Base-by-base conservation (phyloP, 345 rosid species). In the Hibiscus trionum region DNA sequence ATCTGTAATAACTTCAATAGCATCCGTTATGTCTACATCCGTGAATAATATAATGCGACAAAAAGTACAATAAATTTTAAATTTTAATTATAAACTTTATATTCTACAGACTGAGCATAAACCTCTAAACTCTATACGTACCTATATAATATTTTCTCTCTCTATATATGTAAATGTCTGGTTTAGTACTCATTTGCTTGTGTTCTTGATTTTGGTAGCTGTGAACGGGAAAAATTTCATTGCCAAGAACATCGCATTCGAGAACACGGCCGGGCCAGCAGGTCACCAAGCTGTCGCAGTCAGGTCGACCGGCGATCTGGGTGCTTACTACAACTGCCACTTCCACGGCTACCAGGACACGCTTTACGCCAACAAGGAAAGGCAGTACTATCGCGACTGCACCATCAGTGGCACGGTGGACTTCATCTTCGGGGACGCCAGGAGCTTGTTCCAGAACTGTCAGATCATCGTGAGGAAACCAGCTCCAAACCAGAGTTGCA, bases 301-400 rank as follows among this genome's bases (percentile, higher is more conserved):
- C 6, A 77, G 89, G n/a, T 85, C 86, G 1, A 77, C 83, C 11
- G 73, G 88, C 0, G 89, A 92, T 53, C 63, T 11, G 74, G 74
- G 91, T 35, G 70, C 82, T 2, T 84, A 88, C 81, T 72, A 77
- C 79, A 84, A 73, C 76, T 88, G 93, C 82, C 86, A 77, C 7
- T 80, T 92, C 66, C 83, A 79, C 52, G 97, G 86, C 0, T 80
- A 79, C 84, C 96, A 90, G 80, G 86, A 90, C 82, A 87, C 97
- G 0, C 87, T 92, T 66, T 88, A 88, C 83, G 69, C 64, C 12
- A 90, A 88, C 75, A 81, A 86, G 57, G 83, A 88, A 64, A 74
- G 90, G 5, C 97, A 92, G 67, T 90, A 80, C 86, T 92, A 81
- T 85, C 85, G 91, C 5, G 88, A 87, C 73, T 92, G 97, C 72